Evolutionary conservation across 495 filamentous ascomycete species (phyloP).

Genomic region (Penicilliopsis zonata): DNA sequence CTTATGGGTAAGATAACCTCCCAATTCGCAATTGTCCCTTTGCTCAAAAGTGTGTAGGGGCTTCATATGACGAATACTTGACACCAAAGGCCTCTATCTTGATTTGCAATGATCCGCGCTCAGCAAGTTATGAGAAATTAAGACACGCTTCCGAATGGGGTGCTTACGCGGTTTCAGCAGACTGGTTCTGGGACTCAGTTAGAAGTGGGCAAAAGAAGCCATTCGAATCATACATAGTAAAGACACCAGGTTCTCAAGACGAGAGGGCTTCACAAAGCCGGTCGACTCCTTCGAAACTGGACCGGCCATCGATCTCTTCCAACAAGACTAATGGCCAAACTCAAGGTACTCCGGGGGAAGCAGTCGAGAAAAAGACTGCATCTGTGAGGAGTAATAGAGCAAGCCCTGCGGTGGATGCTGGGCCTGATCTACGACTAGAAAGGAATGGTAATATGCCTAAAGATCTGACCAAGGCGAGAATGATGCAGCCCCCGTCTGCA

Average conservation of each 20-base stretch:
- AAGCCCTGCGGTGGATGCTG: too few species aligned
- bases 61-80: slow-evolving; percentile 63
- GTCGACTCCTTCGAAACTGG: slow-evolving; percentile 7
- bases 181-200: slow-evolving; percentile 83
- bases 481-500: too few species aligned
- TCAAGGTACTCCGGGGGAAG: too few species aligned
- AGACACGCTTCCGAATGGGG: slow-evolving; percentile 57
- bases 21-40: not conserved
- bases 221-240: slow-evolving; percentile 35
- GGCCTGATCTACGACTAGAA: too few species aligned
- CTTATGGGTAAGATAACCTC: slow-evolving; percentile 47
- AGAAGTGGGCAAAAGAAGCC: slow-evolving; percentile 36
- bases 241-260: slow-evolving; percentile 15
- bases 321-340: too few species aligned
- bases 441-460: too few species aligned
- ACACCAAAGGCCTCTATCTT: slow-evolving; percentile 55
- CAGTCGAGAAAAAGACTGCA: too few species aligned
- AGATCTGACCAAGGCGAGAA: too few species aligned
- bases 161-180: slow-evolving; percentile 63
- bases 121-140: slow-evolving; percentile 63
- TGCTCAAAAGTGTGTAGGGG: slow-evolving; percentile 26
- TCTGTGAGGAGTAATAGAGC: too few species aligned
- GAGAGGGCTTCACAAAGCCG: slow-evolving; percentile 10
- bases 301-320: too few species aligned
- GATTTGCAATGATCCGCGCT: slow-evolving; percentile 45